A percentile compares a stretch with the other conserved stretches of the same genome.
Evolutionary conservation across 2,329 filamentous ascomycete genomes (phyloP).

Genomic region (Neopestalotiopsis sp.): DNA sequence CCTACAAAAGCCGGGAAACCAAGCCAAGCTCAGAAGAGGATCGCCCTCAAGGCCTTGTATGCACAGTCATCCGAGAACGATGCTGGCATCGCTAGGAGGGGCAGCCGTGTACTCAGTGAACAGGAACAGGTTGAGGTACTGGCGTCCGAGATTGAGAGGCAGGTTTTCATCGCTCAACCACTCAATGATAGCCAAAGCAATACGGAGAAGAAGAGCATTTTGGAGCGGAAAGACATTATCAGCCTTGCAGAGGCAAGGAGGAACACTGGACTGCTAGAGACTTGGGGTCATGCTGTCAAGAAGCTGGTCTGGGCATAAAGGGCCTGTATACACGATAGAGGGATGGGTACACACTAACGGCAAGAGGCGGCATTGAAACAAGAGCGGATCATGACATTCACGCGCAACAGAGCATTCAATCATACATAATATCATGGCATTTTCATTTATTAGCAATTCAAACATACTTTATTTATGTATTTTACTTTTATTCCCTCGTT

Average conservation of each 20-base stretch:
- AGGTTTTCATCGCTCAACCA: conserved; percentile 59
- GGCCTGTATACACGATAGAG: not conserved
- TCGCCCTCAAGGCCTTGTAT: conserved; percentile 64
- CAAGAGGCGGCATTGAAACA: not conserved
- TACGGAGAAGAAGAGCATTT: conserved; percentile 49
- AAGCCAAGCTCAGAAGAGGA: conserved; percentile 42
- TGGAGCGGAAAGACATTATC: conserved; percentile 75
- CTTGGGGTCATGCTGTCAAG: conserved; percentile 88
- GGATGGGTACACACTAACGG: not conserved
- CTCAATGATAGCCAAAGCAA: conserved; percentile 43
- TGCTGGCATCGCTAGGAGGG: conserved; percentile 22
- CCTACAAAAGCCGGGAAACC: conserved; percentile 10
- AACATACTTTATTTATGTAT: not conserved
- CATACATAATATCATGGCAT: not conserved
- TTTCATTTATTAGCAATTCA: not conserved
- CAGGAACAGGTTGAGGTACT: conserved; percentile 66
- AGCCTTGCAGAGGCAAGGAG: conserved; percentile 83
- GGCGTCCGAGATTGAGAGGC: conserved; percentile 76
- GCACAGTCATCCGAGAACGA: conserved; percentile 60
- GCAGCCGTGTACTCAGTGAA: conserved; percentile 55
- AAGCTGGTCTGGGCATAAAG: conserved; percentile 82
- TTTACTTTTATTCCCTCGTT: not conserved
- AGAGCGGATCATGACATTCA: conserved; percentile 1
- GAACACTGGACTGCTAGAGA: conserved; percentile 85
- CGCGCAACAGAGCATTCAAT: not conserved